These are phyloP conservation scores for Paecilomyces variotii DNA, from an alignment of 2,329 filamentous ascomycete species.

Conservation along the genomic window DNA sequence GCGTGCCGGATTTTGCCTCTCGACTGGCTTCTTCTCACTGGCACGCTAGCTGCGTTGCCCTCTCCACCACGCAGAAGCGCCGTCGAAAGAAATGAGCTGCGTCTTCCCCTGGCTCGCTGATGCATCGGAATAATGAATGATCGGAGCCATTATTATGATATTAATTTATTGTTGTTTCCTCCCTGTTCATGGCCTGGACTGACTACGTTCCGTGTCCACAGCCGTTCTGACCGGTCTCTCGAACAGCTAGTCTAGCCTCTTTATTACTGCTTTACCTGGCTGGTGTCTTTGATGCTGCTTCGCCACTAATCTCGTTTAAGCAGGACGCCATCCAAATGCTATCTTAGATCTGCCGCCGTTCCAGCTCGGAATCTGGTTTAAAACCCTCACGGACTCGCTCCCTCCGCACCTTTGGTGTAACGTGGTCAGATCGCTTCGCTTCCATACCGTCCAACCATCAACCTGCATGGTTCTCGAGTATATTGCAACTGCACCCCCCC, in stretches of 20 bases:
- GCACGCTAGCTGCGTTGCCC: neutral
- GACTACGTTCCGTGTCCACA: neutral
- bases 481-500: neutral
- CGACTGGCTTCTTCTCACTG: neutral
- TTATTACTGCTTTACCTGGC: neutral
- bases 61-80: neutral
- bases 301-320: neutral
- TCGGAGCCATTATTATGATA: neutral
- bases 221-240: neutral
- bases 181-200: neutral
- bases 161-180: no score
- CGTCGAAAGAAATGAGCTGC: neutral
- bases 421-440: neutral
- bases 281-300: neutral
- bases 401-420: neutral
- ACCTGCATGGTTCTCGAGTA: neutral
- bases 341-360: neutral
- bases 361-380: neutral
- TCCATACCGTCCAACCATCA: neutral
- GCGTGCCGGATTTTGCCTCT: neutral
- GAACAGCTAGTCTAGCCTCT: neutral
- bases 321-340: neutral
- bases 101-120: neutral
- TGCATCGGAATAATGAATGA: neutral
- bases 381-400: neutral